Conservation (phyloP, 2,329 filamentous ascomycete species). For the Xylariaceae sp. region DNA sequence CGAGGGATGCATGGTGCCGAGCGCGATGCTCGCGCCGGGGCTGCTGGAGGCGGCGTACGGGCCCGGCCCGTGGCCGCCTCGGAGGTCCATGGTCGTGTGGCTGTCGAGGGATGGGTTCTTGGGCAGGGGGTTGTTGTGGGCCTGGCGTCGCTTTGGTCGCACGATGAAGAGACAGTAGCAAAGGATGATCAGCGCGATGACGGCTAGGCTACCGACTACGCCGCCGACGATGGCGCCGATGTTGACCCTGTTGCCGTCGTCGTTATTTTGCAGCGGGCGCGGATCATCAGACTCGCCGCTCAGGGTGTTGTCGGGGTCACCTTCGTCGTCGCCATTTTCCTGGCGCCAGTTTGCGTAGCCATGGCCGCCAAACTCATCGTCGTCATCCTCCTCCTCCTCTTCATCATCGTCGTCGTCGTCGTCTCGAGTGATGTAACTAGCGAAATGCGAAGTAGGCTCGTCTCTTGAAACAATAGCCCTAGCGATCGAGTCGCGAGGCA, state of each 20-base stretch:
- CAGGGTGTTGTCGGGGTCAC: not conserved
- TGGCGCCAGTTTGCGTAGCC: not conserved
- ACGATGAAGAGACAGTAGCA: conserved; percentile 15
- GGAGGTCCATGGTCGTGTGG: conserved; percentile 6
- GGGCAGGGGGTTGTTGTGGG: not conserved
- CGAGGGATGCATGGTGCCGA: too few relatives aligned
- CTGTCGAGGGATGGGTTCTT: conserved; percentile 18
- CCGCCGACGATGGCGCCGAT: conserved; percentile 8
- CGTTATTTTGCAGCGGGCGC: too few relatives aligned
- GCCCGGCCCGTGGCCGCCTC: conserved; percentile 2
- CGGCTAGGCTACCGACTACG: conserved; percentile 14
- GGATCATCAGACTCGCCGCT: too few relatives aligned
- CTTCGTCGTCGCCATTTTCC: not conserved
- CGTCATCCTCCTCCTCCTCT: not conserved
- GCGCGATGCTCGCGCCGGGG: not conserved
- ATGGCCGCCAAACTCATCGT: not conserved
- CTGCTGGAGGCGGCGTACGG: not conserved
- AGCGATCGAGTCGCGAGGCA: too few relatives aligned
- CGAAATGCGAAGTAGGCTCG: too few relatives aligned
- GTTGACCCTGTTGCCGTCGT: not conserved
- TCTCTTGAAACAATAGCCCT: too few relatives aligned
- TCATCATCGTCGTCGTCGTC: not conserved
- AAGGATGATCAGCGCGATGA: conserved; percentile 7
- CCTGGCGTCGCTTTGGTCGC: conserved; percentile 11
- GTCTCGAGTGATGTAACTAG: too few relatives aligned